Evolutionary conservation across 2,329 filamentous ascomycete species (phyloP).

Genomic region (Monilinia fructicola): DNA sequence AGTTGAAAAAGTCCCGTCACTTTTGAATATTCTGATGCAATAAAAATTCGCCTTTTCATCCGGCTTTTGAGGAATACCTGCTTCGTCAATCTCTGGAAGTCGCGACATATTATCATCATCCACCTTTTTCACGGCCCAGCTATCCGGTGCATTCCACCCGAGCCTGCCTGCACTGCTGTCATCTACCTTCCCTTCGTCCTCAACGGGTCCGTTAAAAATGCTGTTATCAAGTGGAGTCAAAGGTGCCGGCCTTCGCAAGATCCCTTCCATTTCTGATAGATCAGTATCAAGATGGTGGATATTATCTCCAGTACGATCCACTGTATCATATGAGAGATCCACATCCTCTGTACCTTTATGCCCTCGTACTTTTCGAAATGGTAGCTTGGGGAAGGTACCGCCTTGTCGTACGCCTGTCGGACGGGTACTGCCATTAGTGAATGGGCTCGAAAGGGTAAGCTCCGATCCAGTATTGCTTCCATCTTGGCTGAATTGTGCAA

Average conservation of each 20-base stretch:
- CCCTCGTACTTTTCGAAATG: slow-evolving; percentile 59
- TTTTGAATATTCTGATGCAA: slow-evolving; percentile 92
- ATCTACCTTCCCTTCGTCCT: slow-evolving; percentile 45
- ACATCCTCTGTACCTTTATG: slow-evolving; percentile 51
- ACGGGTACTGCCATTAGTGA: slow-evolving; percentile 29
- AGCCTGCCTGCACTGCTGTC: slow-evolving; percentile 44
- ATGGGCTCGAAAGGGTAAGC: slow-evolving; percentile 28
- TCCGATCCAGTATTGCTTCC: slow-evolving; percentile 37
- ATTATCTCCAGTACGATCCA: slow-evolving; percentile 28
- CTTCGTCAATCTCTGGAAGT: slow-evolving; percentile 64
- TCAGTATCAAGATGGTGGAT: slow-evolving; percentile 83
- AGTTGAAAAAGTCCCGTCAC: slow-evolving; percentile 91
- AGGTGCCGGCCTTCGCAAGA: slow-evolving; percentile 69
- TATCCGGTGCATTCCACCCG: slow-evolving; percentile 91
- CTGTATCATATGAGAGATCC: slow-evolving; percentile 50
- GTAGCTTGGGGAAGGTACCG: slow-evolving; percentile 51
- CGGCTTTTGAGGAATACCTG: slow-evolving; percentile 62
- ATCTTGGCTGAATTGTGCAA: slow-evolving; percentile 38
- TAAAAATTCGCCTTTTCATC: slow-evolving; percentile 77
- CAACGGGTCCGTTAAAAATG: slow-evolving; percentile 47
- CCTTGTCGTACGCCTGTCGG: slow-evolving; percentile 32
- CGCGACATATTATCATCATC: slow-evolving; percentile 63
- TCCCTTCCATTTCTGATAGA: slow-evolving; percentile 87
- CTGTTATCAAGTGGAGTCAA: slow-evolving; percentile 68
- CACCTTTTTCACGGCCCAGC: slow-evolving; percentile 83